Percentiles rank a stretch among this genome's conserved stretches.
Evolutionary conservation across 768 basidiomycete genomes (phyloP).

Genomic region (Plicaturopsis crispa): DNA sequence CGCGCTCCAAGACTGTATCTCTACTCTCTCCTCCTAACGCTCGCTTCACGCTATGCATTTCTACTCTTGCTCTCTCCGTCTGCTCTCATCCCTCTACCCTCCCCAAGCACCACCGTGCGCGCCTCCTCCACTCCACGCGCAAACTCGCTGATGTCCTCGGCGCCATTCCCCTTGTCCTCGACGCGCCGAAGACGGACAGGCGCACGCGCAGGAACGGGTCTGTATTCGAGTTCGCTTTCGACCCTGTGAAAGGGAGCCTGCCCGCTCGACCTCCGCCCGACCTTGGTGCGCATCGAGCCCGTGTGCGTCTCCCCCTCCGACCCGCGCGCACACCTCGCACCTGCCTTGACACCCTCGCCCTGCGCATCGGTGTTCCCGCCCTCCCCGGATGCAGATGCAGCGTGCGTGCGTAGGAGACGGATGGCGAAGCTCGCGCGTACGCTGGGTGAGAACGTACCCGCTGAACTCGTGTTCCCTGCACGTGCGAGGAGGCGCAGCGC

Average conservation of each 20-base stretch:
- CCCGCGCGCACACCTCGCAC: constrained; percentile 10
- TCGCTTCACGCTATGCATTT: constrained; percentile 11
- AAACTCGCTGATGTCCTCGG: constrained; percentile 53
- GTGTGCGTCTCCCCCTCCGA: constrained; percentile 17
- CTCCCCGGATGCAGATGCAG: constrained; percentile 17
- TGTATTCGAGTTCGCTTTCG: no score
- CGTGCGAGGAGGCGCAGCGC: no score
- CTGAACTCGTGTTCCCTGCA: constrained; percentile 38
- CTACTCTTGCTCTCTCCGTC: constrained; percentile 10
- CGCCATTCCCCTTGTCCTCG: constrained; percentile 6
- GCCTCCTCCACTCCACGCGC: constrained; percentile 49
- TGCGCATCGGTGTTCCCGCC: constrained; percentile 12
- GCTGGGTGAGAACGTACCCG: constrained; percentile 43
- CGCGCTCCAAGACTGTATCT: constrained; percentile 10
- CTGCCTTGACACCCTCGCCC: constrained; percentile 10
- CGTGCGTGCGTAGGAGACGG: constrained; percentile 30
- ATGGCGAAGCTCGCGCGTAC: constrained; percentile 46
- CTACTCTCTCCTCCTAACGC: constrained; percentile 13
- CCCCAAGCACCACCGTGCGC: constrained; percentile 35
- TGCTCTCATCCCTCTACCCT: constrained; percentile 23
- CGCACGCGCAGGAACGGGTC: no score
- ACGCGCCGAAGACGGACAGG: no score
- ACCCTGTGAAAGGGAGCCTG: no score
- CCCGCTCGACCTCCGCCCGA: no score
- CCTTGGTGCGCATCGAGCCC: constrained; percentile 21